Evolutionary conservation across 1,284 basidiomycete genomes (phyloP), one percentile per base, ranked within the genome.

Genomic region (Exsudoporus floridanus): DNA sequence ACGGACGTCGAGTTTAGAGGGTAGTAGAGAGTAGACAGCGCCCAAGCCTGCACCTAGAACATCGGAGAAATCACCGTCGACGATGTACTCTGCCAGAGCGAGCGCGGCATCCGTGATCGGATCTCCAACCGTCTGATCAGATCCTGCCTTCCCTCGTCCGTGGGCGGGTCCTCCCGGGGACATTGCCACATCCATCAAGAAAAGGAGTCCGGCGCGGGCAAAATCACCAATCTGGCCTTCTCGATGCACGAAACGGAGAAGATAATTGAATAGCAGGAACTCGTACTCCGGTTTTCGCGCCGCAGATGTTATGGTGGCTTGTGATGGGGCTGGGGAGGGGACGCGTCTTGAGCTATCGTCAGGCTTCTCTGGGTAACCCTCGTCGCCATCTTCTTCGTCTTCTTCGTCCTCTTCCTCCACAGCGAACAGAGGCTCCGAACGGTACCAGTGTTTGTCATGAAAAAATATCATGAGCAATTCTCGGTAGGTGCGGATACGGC

Each of bases 391-490:
- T 12, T 85, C 73, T 0, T 74, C 73, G 0, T 76, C 73, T 0
- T 76, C 76, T 43, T 82, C 86, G 0, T 87, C 83, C 47, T 84
- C 81, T 67, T 90, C 86, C 56, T 86, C 82, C 6, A 87, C 82
- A 37, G 81, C 73, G 58, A 83, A 88, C 50, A 84, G 71, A 21
- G 84, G 81, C 60, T 87, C 86, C 14, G 84, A 86, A 28, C 76
- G 78, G 66, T 85, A 88, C 86, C 86, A 89, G 58, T 88, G 85
- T 63, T 91, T 94, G 67, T 96, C 93, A 65, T 95, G 92, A 69
- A 97, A 94, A 75, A 97, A 97, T 57, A 98, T 95, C 80, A 96
- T 90, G 36, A 98, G 82, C 2, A 98, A 76, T 62, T 95, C 92
- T 5, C 92, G 86, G 69, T 92, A 90, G 41, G 90, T 91, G 50